Conservation (phyloP, 2,329 filamentous ascomycete genomes). For the Canariomyces notabilis region DNA sequence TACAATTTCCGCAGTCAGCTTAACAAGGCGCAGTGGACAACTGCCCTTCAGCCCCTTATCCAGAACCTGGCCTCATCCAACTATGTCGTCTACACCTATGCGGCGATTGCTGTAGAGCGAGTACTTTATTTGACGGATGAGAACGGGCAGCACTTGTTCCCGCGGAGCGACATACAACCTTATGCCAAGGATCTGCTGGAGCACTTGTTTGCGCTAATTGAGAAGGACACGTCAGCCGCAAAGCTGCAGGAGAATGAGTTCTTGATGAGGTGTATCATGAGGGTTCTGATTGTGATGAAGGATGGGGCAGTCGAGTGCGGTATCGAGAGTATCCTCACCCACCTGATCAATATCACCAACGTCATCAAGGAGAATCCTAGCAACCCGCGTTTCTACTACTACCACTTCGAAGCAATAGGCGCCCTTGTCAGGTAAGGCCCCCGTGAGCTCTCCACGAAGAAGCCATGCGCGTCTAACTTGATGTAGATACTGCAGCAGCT, state of each 20-base stretch:
- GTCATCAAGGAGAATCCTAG: conserved; percentile 93
- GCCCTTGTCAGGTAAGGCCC: conserved; percentile 65
- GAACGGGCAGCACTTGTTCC: conserved; percentile 71
- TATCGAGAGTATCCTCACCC: conserved; percentile 71
- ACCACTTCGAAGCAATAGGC: conserved; percentile 91
- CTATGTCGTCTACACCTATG: conserved; percentile 97
- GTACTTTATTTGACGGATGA: conserved; percentile 79
- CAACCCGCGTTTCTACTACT: conserved; percentile 98
- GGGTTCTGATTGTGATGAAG: conserved; percentile 88
- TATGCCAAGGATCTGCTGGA: conserved; percentile 81
- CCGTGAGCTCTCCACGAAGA: background rate
- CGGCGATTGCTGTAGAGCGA: conserved; percentile 92
- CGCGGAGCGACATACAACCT: conserved; percentile 70
- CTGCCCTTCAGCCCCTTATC: conserved; percentile 82
- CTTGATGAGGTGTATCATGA: conserved; percentile 97
- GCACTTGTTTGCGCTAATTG: conserved; percentile 87
- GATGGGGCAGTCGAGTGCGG: conserved; percentile 67
- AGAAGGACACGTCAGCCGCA: conserved; percentile 74
- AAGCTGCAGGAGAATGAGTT: conserved; percentile 99
- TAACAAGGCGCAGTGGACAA: conserved; percentile 85
- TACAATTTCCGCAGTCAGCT: conserved; percentile 96
- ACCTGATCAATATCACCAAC: conserved; percentile 83
- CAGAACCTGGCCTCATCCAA: conserved; percentile 85
- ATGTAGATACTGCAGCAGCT: conserved; percentile 57
- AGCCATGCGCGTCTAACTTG: conserved; percentile 3